phyloP scores from a whole-genome alignment of 345 rosid species.

The Turnera subulata region DNA sequence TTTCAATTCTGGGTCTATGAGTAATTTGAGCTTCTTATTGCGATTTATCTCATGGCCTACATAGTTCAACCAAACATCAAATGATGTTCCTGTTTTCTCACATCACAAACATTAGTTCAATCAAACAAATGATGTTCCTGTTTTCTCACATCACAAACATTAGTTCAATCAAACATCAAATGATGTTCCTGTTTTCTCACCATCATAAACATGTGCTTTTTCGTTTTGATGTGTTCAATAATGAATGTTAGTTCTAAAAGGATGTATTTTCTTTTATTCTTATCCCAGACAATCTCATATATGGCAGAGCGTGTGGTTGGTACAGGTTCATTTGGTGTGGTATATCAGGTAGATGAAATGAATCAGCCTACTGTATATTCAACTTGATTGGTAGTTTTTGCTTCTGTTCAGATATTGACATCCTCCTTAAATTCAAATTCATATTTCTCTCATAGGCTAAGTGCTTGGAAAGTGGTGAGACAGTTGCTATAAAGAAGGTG shows the following conservation, averaged over 20 bases:
- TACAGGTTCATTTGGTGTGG: slow-evolving; percentile 90
- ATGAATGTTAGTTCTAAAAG: background rate
- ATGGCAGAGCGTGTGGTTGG: slow-evolving; percentile 89
- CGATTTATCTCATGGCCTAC: too few species aligned
- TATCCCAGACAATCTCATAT: slow-evolving; percentile 57
- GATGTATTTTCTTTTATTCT: slow-evolving; percentile 7
- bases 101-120: too few species aligned
- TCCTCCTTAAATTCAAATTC: background rate
- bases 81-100: too few species aligned
- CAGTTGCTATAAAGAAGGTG: slow-evolving; percentile 93
- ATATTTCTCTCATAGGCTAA: slow-evolving; percentile 49
- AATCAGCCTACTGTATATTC: background rate
- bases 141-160: too few species aligned
- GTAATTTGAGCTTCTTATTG: too few species aligned
- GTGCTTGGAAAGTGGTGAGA: slow-evolving; percentile 76
- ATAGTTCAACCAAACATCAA: too few species aligned
- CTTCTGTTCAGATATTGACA: background rate
- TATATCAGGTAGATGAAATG: slow-evolving; percentile 57
- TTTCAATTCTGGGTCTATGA: too few species aligned
- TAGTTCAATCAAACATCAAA: too few species aligned
- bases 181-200: too few species aligned
- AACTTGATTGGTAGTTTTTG: background rate
- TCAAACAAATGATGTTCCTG: too few species aligned
- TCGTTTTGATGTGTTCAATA: background rate
- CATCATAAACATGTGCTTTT: too few species aligned